Evolutionary conservation across 2,329 filamentous ascomycete species (phyloP).

Genomic region (Pseudogymnoascus sp.): DNA sequence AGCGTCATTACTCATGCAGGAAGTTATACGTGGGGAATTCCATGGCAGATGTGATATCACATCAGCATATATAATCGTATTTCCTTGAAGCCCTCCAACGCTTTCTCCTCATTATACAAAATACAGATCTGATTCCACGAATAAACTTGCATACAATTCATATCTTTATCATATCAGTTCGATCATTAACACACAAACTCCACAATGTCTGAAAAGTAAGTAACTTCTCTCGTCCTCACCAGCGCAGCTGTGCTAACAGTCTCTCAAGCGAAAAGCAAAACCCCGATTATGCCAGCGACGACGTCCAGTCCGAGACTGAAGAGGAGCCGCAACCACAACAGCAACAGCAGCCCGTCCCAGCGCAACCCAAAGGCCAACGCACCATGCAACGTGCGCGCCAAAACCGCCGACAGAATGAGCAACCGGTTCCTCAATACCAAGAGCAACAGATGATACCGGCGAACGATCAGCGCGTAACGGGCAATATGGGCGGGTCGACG

Average conservation of each 20-base stretch:
- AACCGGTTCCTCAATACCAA: slow-evolving; percentile 8
- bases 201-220: slow-evolving; percentile 21
- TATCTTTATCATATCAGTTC: not conserved
- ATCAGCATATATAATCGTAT: not conserved
- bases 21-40: not conserved
- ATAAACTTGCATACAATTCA: not conserved
- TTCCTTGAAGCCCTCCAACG: not conserved
- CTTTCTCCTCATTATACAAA: not conserved
- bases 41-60: not conserved
- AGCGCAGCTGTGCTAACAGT: slow-evolving; percentile 16
- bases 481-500: slow-evolving; percentile 24
- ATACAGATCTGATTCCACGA: not conserved
- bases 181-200: slow-evolving; percentile 16
- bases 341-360: slow-evolving; percentile 25
- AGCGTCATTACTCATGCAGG: not conserved
- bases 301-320: slow-evolving; percentile 37
- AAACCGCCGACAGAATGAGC: not conserved
- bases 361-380: slow-evolving; percentile 21
- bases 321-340: slow-evolving; percentile 28
- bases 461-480: slow-evolving; percentile 17
- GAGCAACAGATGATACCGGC: slow-evolving; percentile 15
- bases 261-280: slow-evolving; percentile 10
- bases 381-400: slow-evolving; percentile 10
- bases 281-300: slow-evolving; percentile 19
- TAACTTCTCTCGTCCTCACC: slow-evolving; percentile 13